Conservation (phyloP, 176 grass and related monocot genomes). For the Puya raimondii region DNA sequence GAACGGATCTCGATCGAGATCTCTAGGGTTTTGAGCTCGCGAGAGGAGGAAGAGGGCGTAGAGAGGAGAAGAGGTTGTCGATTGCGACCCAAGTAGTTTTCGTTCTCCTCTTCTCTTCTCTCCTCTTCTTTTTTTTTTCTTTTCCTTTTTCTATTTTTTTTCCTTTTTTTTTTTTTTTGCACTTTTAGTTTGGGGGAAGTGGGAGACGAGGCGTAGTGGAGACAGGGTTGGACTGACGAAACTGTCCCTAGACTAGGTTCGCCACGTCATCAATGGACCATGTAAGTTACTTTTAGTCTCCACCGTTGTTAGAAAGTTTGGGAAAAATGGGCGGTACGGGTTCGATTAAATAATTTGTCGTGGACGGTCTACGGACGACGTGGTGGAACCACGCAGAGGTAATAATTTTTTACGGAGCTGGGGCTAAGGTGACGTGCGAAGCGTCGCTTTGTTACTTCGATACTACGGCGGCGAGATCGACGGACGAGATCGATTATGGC, state of each 20-base stretch:
- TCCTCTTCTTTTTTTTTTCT: background rate
- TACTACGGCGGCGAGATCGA: background rate
- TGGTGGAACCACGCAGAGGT: too few relatives aligned
- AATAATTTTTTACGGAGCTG: too few relatives aligned
- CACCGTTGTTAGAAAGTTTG: background rate
- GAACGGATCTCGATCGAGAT: slow-evolving; percentile 22
- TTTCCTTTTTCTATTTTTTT: background rate
- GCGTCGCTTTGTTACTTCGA: background rate
- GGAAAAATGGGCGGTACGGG: too few relatives aligned
- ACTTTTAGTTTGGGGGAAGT: slow-evolving; percentile 7
- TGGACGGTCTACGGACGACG: too few relatives aligned
- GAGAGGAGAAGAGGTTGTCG: slow-evolving; percentile 2
- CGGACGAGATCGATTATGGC: background rate
- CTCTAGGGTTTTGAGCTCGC: background rate
- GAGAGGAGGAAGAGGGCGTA: background rate
- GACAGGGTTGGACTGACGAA: background rate
- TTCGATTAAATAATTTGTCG: too few relatives aligned
- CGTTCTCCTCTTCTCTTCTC: slow-evolving; percentile 14
- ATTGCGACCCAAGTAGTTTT: slow-evolving; percentile 22
- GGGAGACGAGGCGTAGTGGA: too few relatives aligned
- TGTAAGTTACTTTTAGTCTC: background rate
- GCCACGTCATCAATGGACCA: background rate
- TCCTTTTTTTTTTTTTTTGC: background rate
- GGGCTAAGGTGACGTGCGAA: too few relatives aligned
- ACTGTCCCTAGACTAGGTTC: slow-evolving; percentile 9